phyloP scores from a whole-genome alignment of 805 yeast species.

The Barnettozyma siamensis region DNA sequence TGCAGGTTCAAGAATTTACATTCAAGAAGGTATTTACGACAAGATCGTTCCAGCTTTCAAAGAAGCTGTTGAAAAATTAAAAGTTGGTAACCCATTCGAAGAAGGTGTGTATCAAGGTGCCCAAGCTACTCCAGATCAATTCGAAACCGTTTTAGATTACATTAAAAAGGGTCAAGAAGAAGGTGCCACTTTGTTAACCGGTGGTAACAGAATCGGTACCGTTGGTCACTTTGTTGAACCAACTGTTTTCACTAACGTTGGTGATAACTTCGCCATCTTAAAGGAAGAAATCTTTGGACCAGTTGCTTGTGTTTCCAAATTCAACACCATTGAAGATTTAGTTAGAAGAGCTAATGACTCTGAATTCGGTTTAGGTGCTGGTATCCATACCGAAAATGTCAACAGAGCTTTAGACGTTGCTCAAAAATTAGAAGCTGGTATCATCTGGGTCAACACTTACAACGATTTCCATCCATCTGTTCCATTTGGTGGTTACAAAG shows the following conservation, averaged over 20 bases:
- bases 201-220: constrained; percentile 60
- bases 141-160: constrained; percentile 61
- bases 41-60: constrained; percentile 53
- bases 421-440: constrained; percentile 64
- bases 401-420: constrained; percentile 60
- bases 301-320: constrained; percentile 65
- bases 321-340: constrained; percentile 62
- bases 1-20: constrained; percentile 74
- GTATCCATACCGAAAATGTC: constrained; percentile 62
- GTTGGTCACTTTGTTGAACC: constrained; percentile 73
- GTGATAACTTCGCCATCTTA: constrained; percentile 55
- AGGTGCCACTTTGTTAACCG: constrained; percentile 63
- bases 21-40: constrained; percentile 69
- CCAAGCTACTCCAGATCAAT: constrained; percentile 65
- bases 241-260: constrained; percentile 67
- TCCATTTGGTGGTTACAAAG: constrained; percentile 80
- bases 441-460: constrained; percentile 77
- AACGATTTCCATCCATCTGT: constrained; percentile 69
- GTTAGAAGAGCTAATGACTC: constrained; percentile 62
- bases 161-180: constrained; percentile 61
- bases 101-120: constrained; percentile 69
- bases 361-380: constrained; percentile 77
- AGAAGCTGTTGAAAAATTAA: constrained; percentile 50
- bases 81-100: constrained; percentile 74
- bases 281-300: constrained; percentile 80